Evolutionary conservation across 352 stramenopile genomes (phyloP).

Genomic region (Globisporangium spinosum): DNA sequence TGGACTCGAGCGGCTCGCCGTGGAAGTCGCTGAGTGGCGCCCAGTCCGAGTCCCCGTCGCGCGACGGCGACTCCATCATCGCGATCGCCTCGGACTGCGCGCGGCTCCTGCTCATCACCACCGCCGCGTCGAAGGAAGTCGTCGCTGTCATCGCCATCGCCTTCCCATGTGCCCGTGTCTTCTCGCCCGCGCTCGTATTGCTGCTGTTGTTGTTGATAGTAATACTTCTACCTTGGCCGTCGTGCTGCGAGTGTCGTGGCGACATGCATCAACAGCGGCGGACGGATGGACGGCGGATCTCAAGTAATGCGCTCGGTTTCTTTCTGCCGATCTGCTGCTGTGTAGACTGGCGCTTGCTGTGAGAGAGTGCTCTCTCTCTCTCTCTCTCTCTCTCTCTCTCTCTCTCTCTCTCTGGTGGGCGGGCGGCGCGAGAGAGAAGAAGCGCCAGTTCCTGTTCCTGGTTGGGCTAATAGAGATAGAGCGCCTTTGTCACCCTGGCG

Average conservation of each 20-base stretch:
- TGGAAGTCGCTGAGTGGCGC: slow-evolving; percentile 14
- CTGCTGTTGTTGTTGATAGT: not conserved
- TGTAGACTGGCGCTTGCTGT: not conserved
- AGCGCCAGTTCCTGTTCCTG: not conserved
- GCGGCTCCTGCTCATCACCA: not conserved
- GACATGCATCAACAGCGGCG: slow-evolving; percentile 7
- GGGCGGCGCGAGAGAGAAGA: not conserved
- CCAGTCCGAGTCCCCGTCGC: slow-evolving; percentile 11
- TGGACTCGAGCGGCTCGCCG: slow-evolving; percentile 14
- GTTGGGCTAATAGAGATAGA: not conserved
- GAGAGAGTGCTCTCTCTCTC: not conserved
- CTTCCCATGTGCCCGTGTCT: not conserved
- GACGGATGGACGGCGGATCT: not conserved
- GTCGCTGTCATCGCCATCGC: not conserved
- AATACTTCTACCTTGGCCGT: not conserved
- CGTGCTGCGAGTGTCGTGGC: slow-evolving; percentile 6
- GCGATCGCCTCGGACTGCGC: slow-evolving; percentile 16
- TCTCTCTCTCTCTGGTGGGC: not conserved
- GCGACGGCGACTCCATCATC: slow-evolving; percentile 18
- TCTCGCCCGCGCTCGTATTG: not conserved
- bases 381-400: not conserved
- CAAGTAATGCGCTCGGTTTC: not conserved
- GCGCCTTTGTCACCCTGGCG: not conserved
- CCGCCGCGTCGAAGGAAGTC: not conserved
- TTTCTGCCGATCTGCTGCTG: not conserved